Percentiles rank a stretch among this genome's conserved stretches.
These are phyloP conservation scores for Dothistroma septosporum DNA, from an alignment of 2,329 filamentous ascomycete species.

Conservation along the genomic window DNA sequence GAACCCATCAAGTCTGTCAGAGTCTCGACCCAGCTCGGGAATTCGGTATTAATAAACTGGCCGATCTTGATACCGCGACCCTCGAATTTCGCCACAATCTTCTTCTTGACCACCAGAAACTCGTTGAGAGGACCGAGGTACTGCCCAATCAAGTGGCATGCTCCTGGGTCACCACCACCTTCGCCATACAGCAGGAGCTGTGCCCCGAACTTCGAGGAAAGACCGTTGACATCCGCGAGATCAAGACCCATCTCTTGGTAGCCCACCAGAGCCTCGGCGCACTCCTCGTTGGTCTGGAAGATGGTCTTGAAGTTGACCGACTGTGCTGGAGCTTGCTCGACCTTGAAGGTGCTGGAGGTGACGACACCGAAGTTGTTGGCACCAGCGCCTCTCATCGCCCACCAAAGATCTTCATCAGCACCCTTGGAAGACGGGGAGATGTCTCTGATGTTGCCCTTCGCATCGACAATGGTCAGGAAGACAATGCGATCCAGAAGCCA, in stretches of 20 bases:
- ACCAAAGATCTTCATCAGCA: constrained; percentile 17
- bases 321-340: constrained; percentile 10
- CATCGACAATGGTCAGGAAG: constrained; percentile 10
- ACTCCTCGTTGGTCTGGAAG: constrained; percentile 14
- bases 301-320: constrained; percentile 15
- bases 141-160: constrained; percentile 15
- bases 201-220: constrained; percentile 7
- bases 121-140: constrained; percentile 12
- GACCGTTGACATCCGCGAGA: not conserved
- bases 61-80: constrained; percentile 5
- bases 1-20: constrained; percentile 16
- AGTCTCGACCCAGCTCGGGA: constrained; percentile 14
- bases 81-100: constrained; percentile 3
- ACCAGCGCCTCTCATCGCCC: constrained; percentile 17
- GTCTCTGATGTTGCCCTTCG: constrained; percentile 8
- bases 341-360: constrained; percentile 7
- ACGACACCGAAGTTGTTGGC: constrained; percentile 20
- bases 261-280: constrained; percentile 12
- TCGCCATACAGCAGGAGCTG: constrained; percentile 17
- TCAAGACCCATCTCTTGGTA: constrained; percentile 14
- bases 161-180: constrained; percentile 7
- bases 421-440: not conserved
- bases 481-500: constrained; percentile 18
- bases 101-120: constrained; percentile 7
- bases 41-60: constrained; percentile 13